Evolutionary conservation across 768 basidiomycete species (phyloP), one percentile per base, ranked within the genome.

Genomic region (Royoungia palumana): DNA sequence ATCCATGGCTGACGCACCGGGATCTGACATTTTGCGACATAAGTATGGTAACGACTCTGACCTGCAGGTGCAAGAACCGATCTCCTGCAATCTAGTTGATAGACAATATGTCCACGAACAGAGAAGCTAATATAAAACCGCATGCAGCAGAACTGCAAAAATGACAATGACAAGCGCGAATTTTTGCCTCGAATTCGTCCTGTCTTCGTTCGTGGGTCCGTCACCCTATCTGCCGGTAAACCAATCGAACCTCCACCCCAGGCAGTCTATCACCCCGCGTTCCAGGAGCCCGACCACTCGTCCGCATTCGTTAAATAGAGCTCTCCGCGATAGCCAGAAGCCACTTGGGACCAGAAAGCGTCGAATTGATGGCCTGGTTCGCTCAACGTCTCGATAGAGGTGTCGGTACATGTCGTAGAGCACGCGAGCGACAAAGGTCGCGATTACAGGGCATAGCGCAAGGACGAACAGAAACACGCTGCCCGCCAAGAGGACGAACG

Each of bases 221-320:
- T 68, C 56, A 0, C 71, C 75, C 16, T 37, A 53, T 24, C 73
- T 57, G 5, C 73, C 69, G 0, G 74, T 64, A 47, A 82, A 83
- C 80, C 80, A 82, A 46, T 82, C 81, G 42, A 83, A 83, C 7
- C 81, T 59, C 22, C 49, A 55, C 0, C 75, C 72, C 19, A 81
- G 42, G 2, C 56, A 50, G 2, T 12, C 6, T 6, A 65, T 64
- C 54, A 82, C 79, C 1, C 71, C 53, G 17, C 78, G 61, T 40
- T 70, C 68, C 12, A 81, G 17, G 14, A 76, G 51, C 1, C 81
- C 80, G 2, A 72, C 64, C 0, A 71, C 34, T 7, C 79, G 70
- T 0, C 79, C 81, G 37, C 68, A 60, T 48, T 83, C 81, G 32
- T 73, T 78, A 17, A 67, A 68, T 62, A 83, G 78, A 60, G 45